A percentile compares a stretch with the other conserved stretches of the same genome.
Evolutionary conservation across 169 alveolate species (phyloP).

Genomic region (Cryptosporidium sp.): DNA sequence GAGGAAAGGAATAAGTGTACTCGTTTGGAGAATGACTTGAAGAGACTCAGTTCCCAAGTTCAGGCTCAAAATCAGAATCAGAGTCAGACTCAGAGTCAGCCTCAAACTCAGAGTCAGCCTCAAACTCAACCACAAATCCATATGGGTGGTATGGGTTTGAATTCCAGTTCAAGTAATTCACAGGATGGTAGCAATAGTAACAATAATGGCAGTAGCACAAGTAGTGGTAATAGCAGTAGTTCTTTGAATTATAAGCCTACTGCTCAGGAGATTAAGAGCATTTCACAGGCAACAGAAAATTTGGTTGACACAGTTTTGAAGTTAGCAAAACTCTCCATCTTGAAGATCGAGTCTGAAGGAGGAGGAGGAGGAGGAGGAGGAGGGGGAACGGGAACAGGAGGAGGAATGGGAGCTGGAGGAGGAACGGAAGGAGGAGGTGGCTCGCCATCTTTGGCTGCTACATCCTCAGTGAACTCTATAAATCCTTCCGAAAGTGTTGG

Average conservation of each 20-base stretch:
- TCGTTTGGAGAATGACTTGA: slow-evolving; percentile 51
- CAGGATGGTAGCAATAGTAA: neutral
- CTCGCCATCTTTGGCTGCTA: neutral
- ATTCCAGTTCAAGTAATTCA: slow-evolving; percentile 12
- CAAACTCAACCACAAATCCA: neutral
- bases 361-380: neutral
- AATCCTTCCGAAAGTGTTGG: neutral
- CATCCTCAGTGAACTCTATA: neutral
- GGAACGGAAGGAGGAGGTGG: neutral
- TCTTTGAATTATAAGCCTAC: neutral
- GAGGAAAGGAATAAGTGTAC: slow-evolving; percentile 60
- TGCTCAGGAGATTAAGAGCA: slow-evolving; percentile 25
- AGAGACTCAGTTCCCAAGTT: slow-evolving; percentile 1
- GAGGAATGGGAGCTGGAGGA: neutral
- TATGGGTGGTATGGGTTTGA: neutral
- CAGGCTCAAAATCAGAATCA: neutral
- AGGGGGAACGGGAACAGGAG: neutral
- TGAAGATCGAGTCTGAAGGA: slow-evolving; percentile 17
- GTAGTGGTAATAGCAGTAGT: neutral
- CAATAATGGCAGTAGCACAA: neutral
- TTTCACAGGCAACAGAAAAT: slow-evolving; percentile 54
- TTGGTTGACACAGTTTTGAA: slow-evolving; percentile 31
- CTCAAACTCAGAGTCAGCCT: neutral
- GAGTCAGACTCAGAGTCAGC: neutral
- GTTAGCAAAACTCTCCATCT: slow-evolving; percentile 44